phyloP scores from a whole-genome alignment of 495 filamentous ascomycete genomes.

The Xylaria palmicola region DNA sequence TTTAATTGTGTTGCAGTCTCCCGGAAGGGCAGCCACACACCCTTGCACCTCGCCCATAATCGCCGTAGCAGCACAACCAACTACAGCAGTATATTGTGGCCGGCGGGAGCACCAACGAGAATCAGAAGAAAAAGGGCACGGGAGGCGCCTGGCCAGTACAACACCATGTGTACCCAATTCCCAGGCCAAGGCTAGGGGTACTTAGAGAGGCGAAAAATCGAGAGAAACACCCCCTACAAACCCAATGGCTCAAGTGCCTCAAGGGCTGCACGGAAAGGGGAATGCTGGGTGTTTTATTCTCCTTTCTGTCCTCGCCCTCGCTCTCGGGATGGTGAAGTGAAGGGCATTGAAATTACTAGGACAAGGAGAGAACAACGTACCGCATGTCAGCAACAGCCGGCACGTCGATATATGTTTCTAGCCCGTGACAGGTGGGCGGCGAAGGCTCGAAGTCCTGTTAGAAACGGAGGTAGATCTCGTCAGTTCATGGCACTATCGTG shows the following conservation, averaged over 20 bases:
- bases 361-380: constrained; percentile 31
- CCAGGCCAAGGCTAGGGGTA: constrained; percentile 5
- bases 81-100: background rate
- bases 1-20: constrained; percentile 18
- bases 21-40: constrained; percentile 24
- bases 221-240: background rate
- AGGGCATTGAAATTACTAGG: background rate
- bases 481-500: constrained; percentile 19
- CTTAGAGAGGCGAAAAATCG: constrained; percentile 19
- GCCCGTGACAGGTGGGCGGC: constrained; percentile 45
- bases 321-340: background rate
- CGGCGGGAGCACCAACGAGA: constrained; percentile 16
- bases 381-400: constrained; percentile 48
- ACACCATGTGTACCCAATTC: constrained; percentile 13
- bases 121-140: constrained; percentile 11
- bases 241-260: background rate
- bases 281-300: background rate
- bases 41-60: constrained; percentile 9
- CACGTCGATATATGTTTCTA: constrained; percentile 47
- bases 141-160: constrained; percentile 7
- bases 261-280: background rate
- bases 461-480: constrained; percentile 28
- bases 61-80: constrained; percentile 14
- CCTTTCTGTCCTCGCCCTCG: background rate
- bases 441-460: constrained; percentile 52